Evolutionary conservation across 257 asterid genomes (phyloP).

Genomic region (Solanum habrochaites): DNA sequence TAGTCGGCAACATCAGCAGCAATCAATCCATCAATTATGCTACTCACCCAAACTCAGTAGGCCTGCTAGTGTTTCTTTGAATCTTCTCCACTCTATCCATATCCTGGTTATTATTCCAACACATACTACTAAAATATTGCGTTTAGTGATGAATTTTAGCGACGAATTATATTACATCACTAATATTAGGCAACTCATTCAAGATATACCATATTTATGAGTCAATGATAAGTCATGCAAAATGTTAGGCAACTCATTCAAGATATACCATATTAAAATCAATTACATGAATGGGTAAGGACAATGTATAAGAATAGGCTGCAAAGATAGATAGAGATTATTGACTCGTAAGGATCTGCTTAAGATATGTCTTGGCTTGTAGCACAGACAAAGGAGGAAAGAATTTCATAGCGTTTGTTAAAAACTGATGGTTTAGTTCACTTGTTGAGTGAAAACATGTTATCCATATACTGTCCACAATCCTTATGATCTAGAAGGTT

Average conservation of each 20-base stretch:
- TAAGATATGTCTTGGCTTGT: not conserved
- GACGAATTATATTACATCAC: too few species aligned
- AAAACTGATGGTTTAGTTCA: not conserved
- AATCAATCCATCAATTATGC: too few species aligned
- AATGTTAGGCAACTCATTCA: not conserved
- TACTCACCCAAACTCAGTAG: too few species aligned
- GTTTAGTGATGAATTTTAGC: too few species aligned
- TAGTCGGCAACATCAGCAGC: too few species aligned
- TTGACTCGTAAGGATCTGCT: not conserved
- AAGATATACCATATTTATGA: not conserved
- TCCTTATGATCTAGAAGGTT: conserved; percentile 31
- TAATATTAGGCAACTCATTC: not conserved
- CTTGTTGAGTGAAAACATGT: conserved; percentile 77
- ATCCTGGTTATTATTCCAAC: too few species aligned
- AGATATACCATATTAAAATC: not conserved
- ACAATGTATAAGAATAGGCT: conserved; percentile 54
- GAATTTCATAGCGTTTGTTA: not conserved
- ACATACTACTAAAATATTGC: too few species aligned
- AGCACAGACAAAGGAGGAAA: not conserved
- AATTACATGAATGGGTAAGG: conserved; percentile 45
- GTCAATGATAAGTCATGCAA: not conserved
- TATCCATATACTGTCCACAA: conserved; percentile 43
- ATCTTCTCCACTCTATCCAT: too few species aligned
- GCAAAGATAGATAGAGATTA: not conserved
- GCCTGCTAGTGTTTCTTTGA: too few species aligned